phyloP scores from a whole-genome alignment of 2,329 filamentous ascomycete species.

The Trichoderma simmonsii region DNA sequence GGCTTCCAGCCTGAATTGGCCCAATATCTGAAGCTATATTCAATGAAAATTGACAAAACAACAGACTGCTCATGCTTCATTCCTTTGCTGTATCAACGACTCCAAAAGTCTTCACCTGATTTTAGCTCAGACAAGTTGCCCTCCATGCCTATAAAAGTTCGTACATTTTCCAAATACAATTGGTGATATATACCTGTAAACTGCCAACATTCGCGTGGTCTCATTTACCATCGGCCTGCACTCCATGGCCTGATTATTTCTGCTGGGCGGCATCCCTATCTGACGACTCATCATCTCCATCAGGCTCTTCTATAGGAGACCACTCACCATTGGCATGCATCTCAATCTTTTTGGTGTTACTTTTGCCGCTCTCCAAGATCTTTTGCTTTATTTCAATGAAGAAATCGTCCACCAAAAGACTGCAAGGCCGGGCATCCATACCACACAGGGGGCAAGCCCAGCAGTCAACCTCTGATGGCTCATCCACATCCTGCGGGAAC shows the following conservation, averaged over 20 bases:
- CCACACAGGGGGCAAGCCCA: conserved; percentile 88
- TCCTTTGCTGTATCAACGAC: background rate
- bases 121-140: background rate
- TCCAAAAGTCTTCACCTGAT: background rate
- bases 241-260: too few relatives aligned
- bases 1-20: background rate
- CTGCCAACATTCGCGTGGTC: too few relatives aligned
- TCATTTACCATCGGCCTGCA: too few relatives aligned
- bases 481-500: conserved; percentile 29
- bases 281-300: conserved; percentile 25
- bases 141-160: background rate
- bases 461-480: conserved; percentile 60
- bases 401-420: conserved; percentile 71
- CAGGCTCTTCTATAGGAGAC: conserved; percentile 31
- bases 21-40: background rate
- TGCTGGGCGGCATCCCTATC: background rate
- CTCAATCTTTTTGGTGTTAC: conserved; percentile 31
- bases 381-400: conserved; percentile 58
- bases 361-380: conserved; percentile 37
- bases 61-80: background rate
- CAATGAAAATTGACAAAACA: background rate
- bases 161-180: background rate
- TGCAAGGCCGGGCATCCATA: conserved; percentile 70
- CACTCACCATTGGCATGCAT: conserved; percentile 34
- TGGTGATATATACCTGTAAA: background rate